These are phyloP conservation scores for Infundibulicybe gibba DNA, from an alignment of 768 basidiomycete species.

Conservation along the genomic window DNA sequence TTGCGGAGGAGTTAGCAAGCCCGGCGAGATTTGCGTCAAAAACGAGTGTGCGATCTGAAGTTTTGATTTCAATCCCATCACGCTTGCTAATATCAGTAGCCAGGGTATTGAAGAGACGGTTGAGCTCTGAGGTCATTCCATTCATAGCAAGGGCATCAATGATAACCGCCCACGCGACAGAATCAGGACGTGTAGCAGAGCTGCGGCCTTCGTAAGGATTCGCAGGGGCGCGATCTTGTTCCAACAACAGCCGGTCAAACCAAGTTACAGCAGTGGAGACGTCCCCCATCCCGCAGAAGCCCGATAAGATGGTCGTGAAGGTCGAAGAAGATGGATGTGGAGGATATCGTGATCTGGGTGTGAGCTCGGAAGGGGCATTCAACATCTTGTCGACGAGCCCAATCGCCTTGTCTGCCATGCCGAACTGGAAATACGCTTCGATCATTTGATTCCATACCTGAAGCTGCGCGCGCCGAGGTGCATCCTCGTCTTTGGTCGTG, in stretches of 20 bases:
- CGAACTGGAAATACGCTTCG: conserved; percentile 63
- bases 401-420: conserved; percentile 59
- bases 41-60: conserved; percentile 37
- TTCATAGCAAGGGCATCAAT: conserved; percentile 50
- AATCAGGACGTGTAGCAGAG: conserved; percentile 48
- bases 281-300: conserved; percentile 64
- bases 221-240: conserved; percentile 23
- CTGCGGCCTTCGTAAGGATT: conserved; percentile 40
- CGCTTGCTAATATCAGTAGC: conserved; percentile 22
- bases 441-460: conserved; percentile 76
- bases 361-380: conserved; percentile 33
- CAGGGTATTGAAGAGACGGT: conserved; percentile 42
- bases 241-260: conserved; percentile 62
- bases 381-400: conserved; percentile 72
- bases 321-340: conserved; percentile 62
- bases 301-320: conserved; percentile 58
- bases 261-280: conserved; percentile 60
- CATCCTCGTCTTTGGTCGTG: conserved; percentile 3
- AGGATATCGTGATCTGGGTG: conserved; percentile 33
- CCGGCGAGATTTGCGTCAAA: conserved; percentile 14
- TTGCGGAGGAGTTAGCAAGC: too few species aligned
- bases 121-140: conserved; percentile 49
- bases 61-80: conserved; percentile 29
- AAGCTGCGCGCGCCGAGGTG: conserved; percentile 30
- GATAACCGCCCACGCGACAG: conserved; percentile 54